These are phyloP conservation scores for Straminergon stramineum DNA, from an alignment of 225 moss, liverwort and hornwort species.

Conservation along the genomic window DNA sequence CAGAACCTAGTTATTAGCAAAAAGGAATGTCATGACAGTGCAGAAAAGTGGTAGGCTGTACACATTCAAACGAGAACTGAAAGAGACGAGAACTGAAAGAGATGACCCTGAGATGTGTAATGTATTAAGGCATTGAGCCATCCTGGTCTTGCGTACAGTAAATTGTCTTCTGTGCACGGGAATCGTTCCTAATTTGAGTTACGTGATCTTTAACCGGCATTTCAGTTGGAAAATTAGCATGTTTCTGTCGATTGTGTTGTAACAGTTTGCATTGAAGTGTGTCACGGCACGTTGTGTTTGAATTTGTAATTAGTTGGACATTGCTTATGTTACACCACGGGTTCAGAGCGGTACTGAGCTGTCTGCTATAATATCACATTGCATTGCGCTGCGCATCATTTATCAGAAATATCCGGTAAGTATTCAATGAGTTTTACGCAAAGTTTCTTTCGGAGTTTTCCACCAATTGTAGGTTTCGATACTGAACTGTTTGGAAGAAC, in stretches of 20 bases:
- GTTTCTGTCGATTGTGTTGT: background rate
- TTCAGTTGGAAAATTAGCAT: background rate
- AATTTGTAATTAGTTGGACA: background rate
- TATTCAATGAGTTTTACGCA: background rate
- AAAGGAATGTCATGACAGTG: background rate
- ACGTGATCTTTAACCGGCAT: no score
- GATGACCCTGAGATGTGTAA: background rate
- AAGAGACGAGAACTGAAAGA: background rate
- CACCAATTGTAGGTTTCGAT: background rate
- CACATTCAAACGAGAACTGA: background rate
- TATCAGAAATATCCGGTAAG: background rate
- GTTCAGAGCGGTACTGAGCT: background rate
- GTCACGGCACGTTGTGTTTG: background rate
- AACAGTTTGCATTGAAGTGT: background rate
- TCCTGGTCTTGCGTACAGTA: background rate
- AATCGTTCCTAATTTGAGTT: background rate
- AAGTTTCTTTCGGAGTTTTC: background rate
- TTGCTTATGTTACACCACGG: no score
- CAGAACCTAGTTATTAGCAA: background rate
- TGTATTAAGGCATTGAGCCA: background rate
- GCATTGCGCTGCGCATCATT: background rate
- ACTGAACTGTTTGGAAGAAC: background rate
- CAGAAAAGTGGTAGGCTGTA: background rate
- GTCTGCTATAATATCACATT: no score
- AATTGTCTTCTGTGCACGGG: no score